A percentile compares a stretch with the other conserved stretches of the same genome.
phyloP scores from a whole-genome alignment of 306 rosid genomes.

The Parietaria judaica region DNA sequence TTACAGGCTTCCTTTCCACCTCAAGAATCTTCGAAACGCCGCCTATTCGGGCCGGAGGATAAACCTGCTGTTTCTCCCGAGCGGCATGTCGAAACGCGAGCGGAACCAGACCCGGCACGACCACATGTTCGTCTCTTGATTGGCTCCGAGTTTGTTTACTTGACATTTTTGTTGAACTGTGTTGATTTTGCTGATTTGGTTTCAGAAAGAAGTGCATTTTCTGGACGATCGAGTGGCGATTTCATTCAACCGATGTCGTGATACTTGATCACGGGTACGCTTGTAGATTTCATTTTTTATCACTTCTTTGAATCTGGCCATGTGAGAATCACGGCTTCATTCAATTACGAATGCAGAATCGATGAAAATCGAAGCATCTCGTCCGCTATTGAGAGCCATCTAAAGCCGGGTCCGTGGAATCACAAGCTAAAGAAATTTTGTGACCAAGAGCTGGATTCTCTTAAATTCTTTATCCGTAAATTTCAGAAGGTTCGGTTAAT shows the following conservation, averaged over 20 bases:
- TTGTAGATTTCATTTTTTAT: background rate
- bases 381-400: constrained; percentile 58
- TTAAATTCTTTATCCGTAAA: constrained; percentile 66
- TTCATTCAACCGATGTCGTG: constrained; percentile 52
- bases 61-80: constrained; percentile 55
- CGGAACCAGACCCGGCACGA: constrained; percentile 62
- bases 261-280: constrained; percentile 73
- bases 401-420: constrained; percentile 72
- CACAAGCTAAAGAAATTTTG: constrained; percentile 54
- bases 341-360: constrained; percentile 36
- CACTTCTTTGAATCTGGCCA: background rate
- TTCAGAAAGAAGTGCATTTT: constrained; percentile 67
- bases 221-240: constrained; percentile 91
- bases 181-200: constrained; percentile 4
- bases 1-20: constrained; percentile 45
- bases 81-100: constrained; percentile 77
- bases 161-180: background rate
- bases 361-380: constrained; percentile 44
- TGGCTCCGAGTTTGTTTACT: background rate
- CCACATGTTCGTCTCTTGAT: constrained; percentile 35
- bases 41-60: constrained; percentile 51
- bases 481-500: constrained; percentile 47
- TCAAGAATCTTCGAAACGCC: constrained; percentile 41
- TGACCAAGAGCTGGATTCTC: constrained; percentile 39
- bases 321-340: constrained; percentile 14